A percentile compares a stretch with the other conserved stretches of the same genome.
phyloP scores from a whole-genome alignment of 202 grass and related monocot genomes.

The Panicum hallii region DNA sequence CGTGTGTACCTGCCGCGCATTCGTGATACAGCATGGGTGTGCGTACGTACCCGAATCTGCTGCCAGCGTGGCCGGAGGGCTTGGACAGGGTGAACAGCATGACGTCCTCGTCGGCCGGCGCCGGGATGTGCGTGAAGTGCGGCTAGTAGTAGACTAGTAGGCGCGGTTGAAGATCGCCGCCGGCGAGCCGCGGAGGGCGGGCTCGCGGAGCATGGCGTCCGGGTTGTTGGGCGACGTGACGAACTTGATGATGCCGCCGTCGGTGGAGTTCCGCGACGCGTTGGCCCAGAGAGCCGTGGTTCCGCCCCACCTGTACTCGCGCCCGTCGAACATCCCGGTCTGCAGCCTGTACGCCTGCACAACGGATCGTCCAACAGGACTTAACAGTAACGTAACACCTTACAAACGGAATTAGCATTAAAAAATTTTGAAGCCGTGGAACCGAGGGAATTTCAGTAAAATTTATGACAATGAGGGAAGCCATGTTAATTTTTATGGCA shows the following conservation, averaged over 20 bases:
- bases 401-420: too few species aligned
- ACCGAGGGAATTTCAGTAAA: too few species aligned
- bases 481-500: too few species aligned
- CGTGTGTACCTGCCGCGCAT: too few species aligned
- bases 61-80: constrained; percentile 75
- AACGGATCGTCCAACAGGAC: too few species aligned
- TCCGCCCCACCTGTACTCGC: constrained; percentile 68
- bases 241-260: constrained; percentile 83
- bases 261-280: constrained; percentile 64
- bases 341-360: constrained; percentile 53
- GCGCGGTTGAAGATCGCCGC: constrained; percentile 67
- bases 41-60: constrained; percentile 67
- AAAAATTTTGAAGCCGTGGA: too few species aligned
- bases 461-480: too few species aligned
- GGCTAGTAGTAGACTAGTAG: constrained; percentile 69
- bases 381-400: too few species aligned
- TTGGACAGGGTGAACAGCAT: constrained; percentile 81
- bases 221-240: constrained; percentile 93
- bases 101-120: constrained; percentile 64
- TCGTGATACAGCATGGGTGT: too few species aligned
- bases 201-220: constrained; percentile 40
- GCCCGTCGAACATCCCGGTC: constrained; percentile 56
- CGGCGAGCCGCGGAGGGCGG: constrained; percentile 51
- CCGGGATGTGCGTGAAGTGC: constrained; percentile 69
- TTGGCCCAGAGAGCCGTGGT: constrained; percentile 52